Evolutionary conservation across 2,329 filamentous ascomycete species (phyloP).

Genomic region (Lecanosticta acicola): DNA sequence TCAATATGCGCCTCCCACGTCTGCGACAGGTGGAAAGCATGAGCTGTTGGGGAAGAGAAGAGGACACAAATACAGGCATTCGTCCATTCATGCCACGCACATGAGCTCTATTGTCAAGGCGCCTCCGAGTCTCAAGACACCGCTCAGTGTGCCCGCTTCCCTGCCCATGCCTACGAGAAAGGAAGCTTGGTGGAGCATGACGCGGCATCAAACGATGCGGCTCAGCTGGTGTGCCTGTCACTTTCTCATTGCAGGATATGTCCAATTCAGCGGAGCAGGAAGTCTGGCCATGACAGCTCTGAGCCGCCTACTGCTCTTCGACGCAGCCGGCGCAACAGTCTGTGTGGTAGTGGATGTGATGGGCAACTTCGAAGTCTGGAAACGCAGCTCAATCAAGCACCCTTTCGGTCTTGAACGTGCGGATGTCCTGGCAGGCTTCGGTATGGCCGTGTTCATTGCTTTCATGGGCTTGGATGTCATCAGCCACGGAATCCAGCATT

Average conservation of each 20-base stretch:
- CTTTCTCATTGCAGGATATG: slow-evolving; percentile 72
- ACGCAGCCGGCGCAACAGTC: slow-evolving; percentile 83
- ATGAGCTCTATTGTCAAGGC: slow-evolving; percentile 95
- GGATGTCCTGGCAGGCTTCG: slow-evolving; percentile 91
- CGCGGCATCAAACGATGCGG: slow-evolving; percentile 73
- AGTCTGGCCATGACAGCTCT: slow-evolving; percentile 87
- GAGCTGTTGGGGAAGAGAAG: slow-evolving; percentile 86
- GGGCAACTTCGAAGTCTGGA: slow-evolving; percentile 97
- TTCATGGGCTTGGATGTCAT: slow-evolving; percentile 96
- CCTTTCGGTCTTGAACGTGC: slow-evolving; percentile 85
- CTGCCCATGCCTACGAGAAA: slow-evolving; percentile 83
- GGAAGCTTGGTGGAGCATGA: slow-evolving; percentile 88
- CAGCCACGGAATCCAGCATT: slow-evolving; percentile 86
- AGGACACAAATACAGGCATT: slow-evolving; percentile 97
- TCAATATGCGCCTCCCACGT: slow-evolving; percentile 32
- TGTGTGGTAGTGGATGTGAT: slow-evolving; percentile 91
- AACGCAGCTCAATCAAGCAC: slow-evolving; percentile 82
- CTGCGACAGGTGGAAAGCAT: slow-evolving; percentile 52
- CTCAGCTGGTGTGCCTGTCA: slow-evolving; percentile 89
- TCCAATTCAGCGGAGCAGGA: slow-evolving; percentile 78
- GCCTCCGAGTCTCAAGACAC: slow-evolving; percentile 74
- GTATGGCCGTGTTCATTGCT: slow-evolving; percentile 90
- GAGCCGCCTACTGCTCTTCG: slow-evolving; percentile 90
- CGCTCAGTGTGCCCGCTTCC: slow-evolving; percentile 82
- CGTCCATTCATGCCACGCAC: slow-evolving; percentile 71